These are phyloP conservation scores for Penstemon eatonii DNA, from an alignment of 257 asterid species.

Conservation along the genomic window DNA sequence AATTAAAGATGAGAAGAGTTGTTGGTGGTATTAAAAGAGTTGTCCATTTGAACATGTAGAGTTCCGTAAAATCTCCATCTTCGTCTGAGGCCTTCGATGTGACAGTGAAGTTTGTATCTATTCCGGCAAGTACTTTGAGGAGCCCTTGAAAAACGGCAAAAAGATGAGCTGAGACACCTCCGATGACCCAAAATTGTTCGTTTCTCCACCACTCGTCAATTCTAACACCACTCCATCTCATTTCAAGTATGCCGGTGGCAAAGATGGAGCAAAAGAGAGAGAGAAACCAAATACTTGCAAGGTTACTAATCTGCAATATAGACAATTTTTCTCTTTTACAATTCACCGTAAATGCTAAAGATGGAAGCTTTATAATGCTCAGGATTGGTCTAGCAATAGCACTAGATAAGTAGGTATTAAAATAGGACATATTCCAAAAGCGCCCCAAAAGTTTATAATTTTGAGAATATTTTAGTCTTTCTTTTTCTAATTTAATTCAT, in stretches of 20 bases:
- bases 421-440: too few relatives aligned
- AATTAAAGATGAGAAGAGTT: conserved; percentile 83
- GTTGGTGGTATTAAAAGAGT: conserved; percentile 92
- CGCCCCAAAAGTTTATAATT: too few relatives aligned
- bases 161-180: conserved; percentile 91
- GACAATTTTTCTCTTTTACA: not conserved
- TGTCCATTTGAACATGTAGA: conserved; percentile 97
- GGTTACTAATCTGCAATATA: conserved; percentile 77
- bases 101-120: conserved; percentile 95
- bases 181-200: conserved; percentile 98
- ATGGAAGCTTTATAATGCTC: too few relatives aligned
- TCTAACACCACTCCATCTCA: conserved; percentile 98
- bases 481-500: too few relatives aligned
- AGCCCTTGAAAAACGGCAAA: conserved; percentile 93
- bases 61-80: conserved; percentile 90
- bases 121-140: conserved; percentile 97
- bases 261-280: conserved; percentile 94
- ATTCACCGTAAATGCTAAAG: conserved; percentile 3
- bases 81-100: conserved; percentile 93
- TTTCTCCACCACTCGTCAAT: conserved; percentile 99
- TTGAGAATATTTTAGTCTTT: too few relatives aligned
- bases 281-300: conserved; percentile 92
- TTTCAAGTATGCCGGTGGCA: conserved; percentile 93
- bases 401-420: too few relatives aligned
- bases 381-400: too few relatives aligned